Evolutionary conservation across 2,329 filamentous ascomycete species (phyloP).

Genomic region (Metarhizium brunneum): DNA sequence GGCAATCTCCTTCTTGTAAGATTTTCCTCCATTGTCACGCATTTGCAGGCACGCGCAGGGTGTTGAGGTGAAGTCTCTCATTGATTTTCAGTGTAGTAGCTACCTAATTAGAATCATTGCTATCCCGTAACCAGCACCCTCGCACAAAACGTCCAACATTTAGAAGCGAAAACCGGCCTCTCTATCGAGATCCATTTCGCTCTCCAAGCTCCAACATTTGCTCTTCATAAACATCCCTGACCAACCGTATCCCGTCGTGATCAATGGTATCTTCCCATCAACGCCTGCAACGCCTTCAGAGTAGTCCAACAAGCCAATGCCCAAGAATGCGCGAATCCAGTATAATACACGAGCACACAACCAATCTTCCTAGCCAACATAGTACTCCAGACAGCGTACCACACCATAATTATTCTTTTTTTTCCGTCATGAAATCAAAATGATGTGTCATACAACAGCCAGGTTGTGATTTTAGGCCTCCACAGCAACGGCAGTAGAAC

Average conservation of each 20-base stretch:
- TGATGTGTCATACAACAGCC: conserved; percentile 6
- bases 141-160: neutral
- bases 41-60: neutral
- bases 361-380: conserved; percentile 10
- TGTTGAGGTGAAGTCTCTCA: neutral
- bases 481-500: conserved; percentile 25
- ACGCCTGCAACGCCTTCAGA: conserved; percentile 27
- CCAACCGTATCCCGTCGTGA: conserved; percentile 15
- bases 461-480: conserved; percentile 20
- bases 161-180: neutral
- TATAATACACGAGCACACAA: conserved; percentile 24
- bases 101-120: conserved; percentile 4
- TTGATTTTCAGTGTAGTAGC: conserved; percentile 2
- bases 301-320: conserved; percentile 18
- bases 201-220: conserved; percentile 6
- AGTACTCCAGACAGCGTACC: neutral
- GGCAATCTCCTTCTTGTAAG: neutral
- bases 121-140: neutral
- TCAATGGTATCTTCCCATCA: conserved; percentile 28
- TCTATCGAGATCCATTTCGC: neutral
- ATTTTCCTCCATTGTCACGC: neutral
- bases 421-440: neutral
- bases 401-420: conserved; percentile 2
- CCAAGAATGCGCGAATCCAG: conserved; percentile 24
- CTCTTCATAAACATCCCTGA: conserved; percentile 7